Percentiles rank a stretch among this genome's conserved stretches.
phyloP scores from a whole-genome alignment of 2,329 filamentous ascomycete species.

The Sporothrix pallida region DNA sequence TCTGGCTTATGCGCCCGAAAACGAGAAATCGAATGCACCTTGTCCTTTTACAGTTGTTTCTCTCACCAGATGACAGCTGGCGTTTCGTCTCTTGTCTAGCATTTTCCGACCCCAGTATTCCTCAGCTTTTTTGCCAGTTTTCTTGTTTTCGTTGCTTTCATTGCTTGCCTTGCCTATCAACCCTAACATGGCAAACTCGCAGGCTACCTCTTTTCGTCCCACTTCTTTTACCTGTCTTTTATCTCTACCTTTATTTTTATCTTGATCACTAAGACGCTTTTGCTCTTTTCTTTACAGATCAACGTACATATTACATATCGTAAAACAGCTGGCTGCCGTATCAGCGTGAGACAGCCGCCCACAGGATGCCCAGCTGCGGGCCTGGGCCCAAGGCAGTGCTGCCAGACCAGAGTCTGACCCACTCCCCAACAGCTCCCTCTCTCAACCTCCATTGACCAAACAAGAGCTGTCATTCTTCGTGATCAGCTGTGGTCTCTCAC shows the following conservation, averaged over 20 bases:
- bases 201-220: constrained; percentile 24
- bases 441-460: constrained; percentile 10
- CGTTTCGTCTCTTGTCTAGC: not conserved
- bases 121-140: not conserved
- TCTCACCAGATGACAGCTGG: constrained; percentile 12
- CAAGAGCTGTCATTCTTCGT: not conserved
- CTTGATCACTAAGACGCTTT: not conserved
- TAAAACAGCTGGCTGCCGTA: not conserved
- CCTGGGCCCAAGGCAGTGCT: constrained; percentile 16
- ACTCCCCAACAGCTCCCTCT: constrained; percentile 29
- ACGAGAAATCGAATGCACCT: not conserved
- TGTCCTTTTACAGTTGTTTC: not conserved
- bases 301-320: too few relatives aligned
- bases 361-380: not conserved
- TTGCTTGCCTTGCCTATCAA: constrained; percentile 12
- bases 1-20: not conserved
- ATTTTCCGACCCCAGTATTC: not conserved
- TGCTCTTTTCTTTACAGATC: not conserved
- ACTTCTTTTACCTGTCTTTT: not conserved
- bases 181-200: not conserved
- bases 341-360: constrained; percentile 20
- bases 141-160: not conserved
- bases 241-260: not conserved
- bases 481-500: not conserved
- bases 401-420: not conserved